Conservation (phyloP, 1,284 basidiomycete genomes). For the Violaceomyces palustris region DNA sequence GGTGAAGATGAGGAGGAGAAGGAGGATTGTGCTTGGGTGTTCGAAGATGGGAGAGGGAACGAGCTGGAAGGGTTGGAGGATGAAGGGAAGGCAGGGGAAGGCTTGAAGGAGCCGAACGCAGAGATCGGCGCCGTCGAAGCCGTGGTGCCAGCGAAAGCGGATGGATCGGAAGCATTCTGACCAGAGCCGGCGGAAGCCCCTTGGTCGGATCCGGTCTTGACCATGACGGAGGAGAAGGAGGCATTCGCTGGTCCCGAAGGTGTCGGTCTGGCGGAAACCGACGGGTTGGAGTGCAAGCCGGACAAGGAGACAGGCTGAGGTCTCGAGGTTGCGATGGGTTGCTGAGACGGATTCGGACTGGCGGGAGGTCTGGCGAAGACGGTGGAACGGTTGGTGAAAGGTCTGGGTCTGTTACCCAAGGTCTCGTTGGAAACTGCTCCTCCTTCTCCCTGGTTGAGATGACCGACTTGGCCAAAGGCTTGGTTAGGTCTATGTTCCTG, state of each 20-base stretch:
- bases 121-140: background rate
- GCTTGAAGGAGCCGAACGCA: too few species aligned
- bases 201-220: constrained; percentile 10
- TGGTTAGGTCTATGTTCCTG: too few species aligned
- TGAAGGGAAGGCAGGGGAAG: background rate
- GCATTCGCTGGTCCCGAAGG: background rate
- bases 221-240: background rate
- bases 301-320: too few species aligned
- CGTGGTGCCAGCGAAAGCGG: background rate
- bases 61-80: background rate
- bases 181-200: constrained; percentile 16
- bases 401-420: constrained; percentile 17
- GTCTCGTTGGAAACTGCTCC: too few species aligned
- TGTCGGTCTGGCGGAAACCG: background rate
- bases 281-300: background rate
- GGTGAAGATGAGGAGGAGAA: background rate
- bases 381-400: constrained; percentile 4
- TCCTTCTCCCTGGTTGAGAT: too few species aligned
- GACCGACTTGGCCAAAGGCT: too few species aligned
- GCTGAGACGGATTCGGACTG: background rate
- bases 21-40: constrained; percentile 1
- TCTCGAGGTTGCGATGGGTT: background rate
- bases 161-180: constrained; percentile 1
- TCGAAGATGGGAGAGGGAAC: constrained; percentile 1
- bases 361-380: too few species aligned